phyloP scores from a whole-genome alignment of 352 stramenopile species.

The Phytophthora hibernalis region DNA sequence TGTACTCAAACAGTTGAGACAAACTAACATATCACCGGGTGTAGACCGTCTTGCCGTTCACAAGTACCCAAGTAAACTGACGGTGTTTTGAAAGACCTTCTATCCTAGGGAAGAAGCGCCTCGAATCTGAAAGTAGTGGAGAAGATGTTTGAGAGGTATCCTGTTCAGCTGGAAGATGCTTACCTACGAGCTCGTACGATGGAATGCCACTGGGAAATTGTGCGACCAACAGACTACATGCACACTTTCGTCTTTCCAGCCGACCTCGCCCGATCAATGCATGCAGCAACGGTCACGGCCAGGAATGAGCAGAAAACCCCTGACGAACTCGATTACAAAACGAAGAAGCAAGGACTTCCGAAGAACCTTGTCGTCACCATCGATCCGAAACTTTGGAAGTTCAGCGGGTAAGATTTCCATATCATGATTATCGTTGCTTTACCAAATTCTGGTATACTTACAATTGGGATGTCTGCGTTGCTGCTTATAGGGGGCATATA shows the following conservation, averaged over 20 bases:
- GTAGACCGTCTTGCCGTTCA: conserved; percentile 3
- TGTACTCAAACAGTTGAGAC: conserved; percentile 11
- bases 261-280: conserved; percentile 1
- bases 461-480: too few species aligned
- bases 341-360: too few species aligned
- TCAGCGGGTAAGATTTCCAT: too few species aligned
- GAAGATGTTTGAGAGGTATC: conserved; percentile 18
- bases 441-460: too few species aligned
- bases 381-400: too few species aligned
- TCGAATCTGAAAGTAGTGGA: conserved; percentile 14
- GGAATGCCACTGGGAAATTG: conserved; percentile 10
- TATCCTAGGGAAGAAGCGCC: background rate
- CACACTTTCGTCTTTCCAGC: conserved; percentile 16
- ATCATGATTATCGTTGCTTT: too few species aligned
- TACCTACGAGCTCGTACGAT: conserved; percentile 2
- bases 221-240: conserved; percentile 6
- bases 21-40: conserved; percentile 2
- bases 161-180: conserved; percentile 14
- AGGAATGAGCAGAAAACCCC: too few species aligned
- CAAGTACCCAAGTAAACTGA: conserved; percentile 17
- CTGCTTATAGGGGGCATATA: too few species aligned
- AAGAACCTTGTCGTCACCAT: too few species aligned
- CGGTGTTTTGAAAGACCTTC: conserved; percentile 9
- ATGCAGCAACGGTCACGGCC: conserved; percentile 1
- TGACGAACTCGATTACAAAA: too few species aligned